Conservation (phyloP, 208 protist species). For the Trypanosoma grayi region DNA sequence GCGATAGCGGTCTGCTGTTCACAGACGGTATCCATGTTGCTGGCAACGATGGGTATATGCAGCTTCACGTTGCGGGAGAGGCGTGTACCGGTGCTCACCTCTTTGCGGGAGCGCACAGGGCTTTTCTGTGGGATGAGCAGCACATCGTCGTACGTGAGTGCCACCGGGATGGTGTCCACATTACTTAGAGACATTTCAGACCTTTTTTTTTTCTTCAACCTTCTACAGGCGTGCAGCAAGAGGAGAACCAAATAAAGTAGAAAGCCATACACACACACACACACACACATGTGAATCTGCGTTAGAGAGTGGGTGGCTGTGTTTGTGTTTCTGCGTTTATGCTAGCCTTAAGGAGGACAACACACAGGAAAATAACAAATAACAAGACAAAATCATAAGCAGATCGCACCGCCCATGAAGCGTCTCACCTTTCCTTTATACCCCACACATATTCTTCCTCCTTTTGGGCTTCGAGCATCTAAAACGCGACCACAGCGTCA, state of each 20-base stretch:
- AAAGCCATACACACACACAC: neutral
- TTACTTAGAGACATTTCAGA: constrained; percentile 22
- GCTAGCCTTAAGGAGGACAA: neutral
- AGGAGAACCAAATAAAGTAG: neutral
- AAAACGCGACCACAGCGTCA: neutral
- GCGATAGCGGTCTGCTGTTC: constrained; percentile 84
- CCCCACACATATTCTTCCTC: neutral
- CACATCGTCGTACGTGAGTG: constrained; percentile 90
- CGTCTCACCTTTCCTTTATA: neutral
- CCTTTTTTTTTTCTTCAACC: neutral
- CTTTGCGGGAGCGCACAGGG: constrained; percentile 61
- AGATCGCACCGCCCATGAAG: neutral
- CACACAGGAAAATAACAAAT: neutral
- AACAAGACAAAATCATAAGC: constrained; percentile 11
- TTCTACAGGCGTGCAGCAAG: neutral
- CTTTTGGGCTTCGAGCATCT: too few species aligned
- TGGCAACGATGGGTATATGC: constrained; percentile 84
- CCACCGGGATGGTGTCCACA: constrained; percentile 39
- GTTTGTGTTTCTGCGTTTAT: too few species aligned
- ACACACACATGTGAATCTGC: constrained; percentile 11
- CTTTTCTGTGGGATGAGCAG: constrained; percentile 85
- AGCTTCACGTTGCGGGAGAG: constrained; percentile 76
- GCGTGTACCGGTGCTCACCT: constrained; percentile 57
- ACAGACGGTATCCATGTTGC: constrained; percentile 93
- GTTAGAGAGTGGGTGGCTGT: neutral